Conservation (phyloP, 139 green algal species). For the Coccomyxa sp. region DNA sequence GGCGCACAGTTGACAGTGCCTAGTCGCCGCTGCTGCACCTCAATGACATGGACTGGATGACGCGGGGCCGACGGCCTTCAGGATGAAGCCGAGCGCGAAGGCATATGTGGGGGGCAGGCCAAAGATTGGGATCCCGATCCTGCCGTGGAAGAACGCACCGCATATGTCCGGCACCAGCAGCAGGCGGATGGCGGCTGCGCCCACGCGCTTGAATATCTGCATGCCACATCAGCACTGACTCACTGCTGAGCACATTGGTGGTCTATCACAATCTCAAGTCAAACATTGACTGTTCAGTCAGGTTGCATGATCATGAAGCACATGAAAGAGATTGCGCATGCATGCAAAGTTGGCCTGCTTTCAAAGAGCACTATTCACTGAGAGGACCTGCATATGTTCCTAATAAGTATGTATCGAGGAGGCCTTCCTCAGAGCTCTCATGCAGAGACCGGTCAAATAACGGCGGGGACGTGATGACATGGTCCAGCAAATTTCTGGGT, state of each 20-base stretch:
- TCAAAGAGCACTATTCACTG: too few species aligned
- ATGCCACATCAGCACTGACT: not conserved
- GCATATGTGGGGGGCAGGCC: slow-evolving; percentile 40
- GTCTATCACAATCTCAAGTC: too few species aligned
- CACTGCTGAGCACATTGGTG: too few species aligned
- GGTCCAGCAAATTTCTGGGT: too few species aligned
- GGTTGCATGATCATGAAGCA: too few species aligned
- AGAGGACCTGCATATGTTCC: too few species aligned
- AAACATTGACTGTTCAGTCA: too few species aligned
- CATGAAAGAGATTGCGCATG: too few species aligned
- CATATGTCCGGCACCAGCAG: slow-evolving; percentile 49
- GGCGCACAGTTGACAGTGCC: slow-evolving; percentile 56
- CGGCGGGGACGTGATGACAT: too few species aligned
- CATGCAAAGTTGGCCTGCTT: not conserved
- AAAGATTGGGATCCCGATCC: slow-evolving; percentile 49
- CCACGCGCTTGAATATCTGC: slow-evolving; percentile 38
- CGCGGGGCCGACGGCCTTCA: slow-evolving; percentile 81
- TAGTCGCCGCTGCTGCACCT: slow-evolving; percentile 64
- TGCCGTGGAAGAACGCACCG: slow-evolving; percentile 65
- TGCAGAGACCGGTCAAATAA: too few species aligned
- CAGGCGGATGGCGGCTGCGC: slow-evolving; percentile 30
- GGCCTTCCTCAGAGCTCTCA: too few species aligned
- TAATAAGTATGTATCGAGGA: too few species aligned
- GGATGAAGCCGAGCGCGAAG: slow-evolving; percentile 77
- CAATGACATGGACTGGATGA: slow-evolving; percentile 86